Conservation (phyloP, 116 monocot genomes). For the Dioscorea cayenensis region DNA sequence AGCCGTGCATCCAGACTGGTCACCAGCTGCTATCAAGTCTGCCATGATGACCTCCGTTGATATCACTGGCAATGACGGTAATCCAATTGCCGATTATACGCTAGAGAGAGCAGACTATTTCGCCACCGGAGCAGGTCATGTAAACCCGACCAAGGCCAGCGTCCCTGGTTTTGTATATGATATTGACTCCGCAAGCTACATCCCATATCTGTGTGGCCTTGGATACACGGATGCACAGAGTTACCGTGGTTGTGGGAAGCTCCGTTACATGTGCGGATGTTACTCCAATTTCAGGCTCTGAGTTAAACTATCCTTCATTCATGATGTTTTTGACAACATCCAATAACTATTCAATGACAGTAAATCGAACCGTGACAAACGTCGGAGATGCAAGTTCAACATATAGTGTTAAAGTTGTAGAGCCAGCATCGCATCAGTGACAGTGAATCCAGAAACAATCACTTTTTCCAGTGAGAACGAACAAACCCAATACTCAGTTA, state of each 20-base stretch:
- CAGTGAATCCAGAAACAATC: not conserved
- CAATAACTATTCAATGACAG: not conserved
- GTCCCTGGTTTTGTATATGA: slow-evolving; percentile 9
- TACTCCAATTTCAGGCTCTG: not conserved
- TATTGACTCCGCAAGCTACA: not conserved
- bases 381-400: not conserved
- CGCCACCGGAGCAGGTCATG: slow-evolving; percentile 1
- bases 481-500: not conserved
- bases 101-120: not conserved
- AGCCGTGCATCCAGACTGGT: slow-evolving; percentile 3
- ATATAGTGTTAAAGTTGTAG: not conserved
- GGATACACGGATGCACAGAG: slow-evolving; percentile 6
- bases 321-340: not conserved
- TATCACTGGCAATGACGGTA: not conserved
- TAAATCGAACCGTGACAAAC: not conserved
- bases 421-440: not conserved
- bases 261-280: not conserved
- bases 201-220: slow-evolving; percentile 9
- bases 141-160: not conserved
- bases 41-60: slow-evolving; percentile 4
- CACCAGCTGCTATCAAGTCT: slow-evolving; percentile 8
- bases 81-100: not conserved
- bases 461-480: not conserved
- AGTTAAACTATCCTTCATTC: slow-evolving; percentile 13
- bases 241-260: not conserved